Base-by-base conservation (phyloP, 2,329 filamentous ascomycete species). In the Penicillium sp. region DNA sequence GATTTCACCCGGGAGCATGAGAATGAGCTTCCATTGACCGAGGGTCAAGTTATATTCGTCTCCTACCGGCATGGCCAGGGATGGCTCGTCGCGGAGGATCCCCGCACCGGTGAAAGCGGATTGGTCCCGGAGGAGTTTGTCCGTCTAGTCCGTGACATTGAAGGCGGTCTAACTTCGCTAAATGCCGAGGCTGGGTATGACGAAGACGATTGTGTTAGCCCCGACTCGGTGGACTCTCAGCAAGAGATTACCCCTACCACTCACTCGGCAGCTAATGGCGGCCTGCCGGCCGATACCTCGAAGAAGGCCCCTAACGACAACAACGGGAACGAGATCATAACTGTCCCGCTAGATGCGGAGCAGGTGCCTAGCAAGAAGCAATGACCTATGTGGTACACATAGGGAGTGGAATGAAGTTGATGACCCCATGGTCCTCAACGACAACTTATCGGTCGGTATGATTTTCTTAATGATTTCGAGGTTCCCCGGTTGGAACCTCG, bases 111-210 rank as follows among this genome's bases (percentile, higher is more conserved):
- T 2, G 95, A 99, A 79, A 96, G 92, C 71, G 95, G 95, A 1
- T 84, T 99, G 41, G 95, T 99, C 1, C 95, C 95, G 0, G 95
- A 99, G 78, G 93, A 96, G 77, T 99, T 98, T 74, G 95, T 99
- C 47, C 89, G 95, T 17, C 82, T 99, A 50, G 84, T 99, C 63
- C 88, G 93, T 52, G 93, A 98, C 72, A 97, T 98, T 59, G 93
- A 97, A 76, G 93, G 93, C 21, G 94, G 93, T 38, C 88, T 93
- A 82, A 90, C 86, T 64, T 91, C 90, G 71, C 76, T 93, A 64
- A 79, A 78, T 29, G 88, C 86, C 9, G 71, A 70, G 17, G 63
- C 72, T 29, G 72, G 74, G 47, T 64, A 70, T 21, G 81, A 76
- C 23, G 87, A 87, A 53, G 83, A 79, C 48, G 81, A 79, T 63